These are phyloP conservation scores for Solanum clarkiae DNA, from an alignment of 257 asterid species.

Conservation along the genomic window DNA sequence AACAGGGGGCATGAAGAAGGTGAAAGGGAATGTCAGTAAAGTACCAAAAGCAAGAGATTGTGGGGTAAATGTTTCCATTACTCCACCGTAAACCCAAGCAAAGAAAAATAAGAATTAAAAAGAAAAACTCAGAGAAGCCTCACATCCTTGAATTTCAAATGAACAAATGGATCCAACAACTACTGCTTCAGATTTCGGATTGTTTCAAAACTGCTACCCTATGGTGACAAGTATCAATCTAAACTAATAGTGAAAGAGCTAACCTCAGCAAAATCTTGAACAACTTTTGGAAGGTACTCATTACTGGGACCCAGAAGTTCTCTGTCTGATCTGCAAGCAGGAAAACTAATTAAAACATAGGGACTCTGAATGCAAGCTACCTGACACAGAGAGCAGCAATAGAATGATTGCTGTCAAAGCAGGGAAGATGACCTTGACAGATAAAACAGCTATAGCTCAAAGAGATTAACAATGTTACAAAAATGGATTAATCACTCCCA, in stretches of 20 bases:
- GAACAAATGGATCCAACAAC: not conserved
- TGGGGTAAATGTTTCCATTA: not conserved
- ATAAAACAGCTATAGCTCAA: not conserved
- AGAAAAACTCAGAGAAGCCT: not conserved
- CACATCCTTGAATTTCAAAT: not conserved
- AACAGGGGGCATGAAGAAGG: not conserved
- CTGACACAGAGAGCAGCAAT: not conserved
- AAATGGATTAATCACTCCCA: not conserved
- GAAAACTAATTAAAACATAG: not conserved
- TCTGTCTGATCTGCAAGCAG: constrained; percentile 57
- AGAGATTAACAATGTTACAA: not conserved
- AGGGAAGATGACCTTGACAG: not conserved
- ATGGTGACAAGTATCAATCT: not conserved
- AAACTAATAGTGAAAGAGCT: constrained; percentile 1
- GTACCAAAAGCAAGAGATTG: not conserved
- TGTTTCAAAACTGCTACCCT: not conserved
- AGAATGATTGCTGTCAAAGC: not conserved
- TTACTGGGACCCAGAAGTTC: constrained; percentile 85
- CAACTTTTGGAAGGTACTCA: constrained; percentile 86
- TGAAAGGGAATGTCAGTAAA: not conserved
- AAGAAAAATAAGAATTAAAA: not conserved
- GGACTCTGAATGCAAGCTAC: not conserved
- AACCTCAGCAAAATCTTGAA: constrained; percentile 95
- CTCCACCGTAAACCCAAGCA: not conserved
- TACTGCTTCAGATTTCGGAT: not conserved